These are phyloP conservation scores for Venturia aucupariae DNA, from an alignment of 2,329 filamentous ascomycete species.

Conservation along the genomic window DNA sequence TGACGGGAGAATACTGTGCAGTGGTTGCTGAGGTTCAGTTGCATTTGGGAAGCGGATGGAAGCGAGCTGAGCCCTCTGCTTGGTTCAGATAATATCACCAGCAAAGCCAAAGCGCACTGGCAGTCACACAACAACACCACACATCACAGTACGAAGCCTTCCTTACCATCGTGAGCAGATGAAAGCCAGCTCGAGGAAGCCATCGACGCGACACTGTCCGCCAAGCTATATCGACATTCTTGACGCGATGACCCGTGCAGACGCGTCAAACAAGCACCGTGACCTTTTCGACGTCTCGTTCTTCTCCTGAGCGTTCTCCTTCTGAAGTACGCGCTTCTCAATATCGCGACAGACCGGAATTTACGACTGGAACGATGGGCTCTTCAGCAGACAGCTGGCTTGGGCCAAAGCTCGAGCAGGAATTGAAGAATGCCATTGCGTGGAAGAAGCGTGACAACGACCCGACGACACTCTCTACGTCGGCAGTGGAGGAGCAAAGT, in stretches of 20 bases:
- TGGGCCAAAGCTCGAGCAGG: slow-evolving; percentile 6
- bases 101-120: not conserved
- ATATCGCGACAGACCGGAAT: not conserved
- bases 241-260: slow-evolving; percentile 2
- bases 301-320: not conserved
- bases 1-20: too few species aligned
- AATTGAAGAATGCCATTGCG: not conserved
- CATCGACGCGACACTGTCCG: not conserved
- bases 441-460: not conserved
- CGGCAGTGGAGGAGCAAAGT: not conserved
- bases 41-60: too few species aligned
- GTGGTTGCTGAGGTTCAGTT: not conserved
- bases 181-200: not conserved
- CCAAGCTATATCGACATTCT: not conserved
- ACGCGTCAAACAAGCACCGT: not conserved
- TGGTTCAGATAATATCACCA: not conserved
- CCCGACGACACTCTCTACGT: too few species aligned
- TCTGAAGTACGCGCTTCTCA: not conserved
- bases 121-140: too few species aligned
- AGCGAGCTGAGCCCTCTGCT: not conserved
- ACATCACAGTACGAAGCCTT: too few species aligned
- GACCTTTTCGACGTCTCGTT: not conserved
- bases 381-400: not conserved
- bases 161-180: too few species aligned
- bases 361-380: not conserved